Percentiles rank a stretch among this genome's conserved stretches.
These are phyloP conservation scores for Alternaria infectoria DNA, from an alignment of 2,329 filamentous ascomycete species.

Conservation along the genomic window DNA sequence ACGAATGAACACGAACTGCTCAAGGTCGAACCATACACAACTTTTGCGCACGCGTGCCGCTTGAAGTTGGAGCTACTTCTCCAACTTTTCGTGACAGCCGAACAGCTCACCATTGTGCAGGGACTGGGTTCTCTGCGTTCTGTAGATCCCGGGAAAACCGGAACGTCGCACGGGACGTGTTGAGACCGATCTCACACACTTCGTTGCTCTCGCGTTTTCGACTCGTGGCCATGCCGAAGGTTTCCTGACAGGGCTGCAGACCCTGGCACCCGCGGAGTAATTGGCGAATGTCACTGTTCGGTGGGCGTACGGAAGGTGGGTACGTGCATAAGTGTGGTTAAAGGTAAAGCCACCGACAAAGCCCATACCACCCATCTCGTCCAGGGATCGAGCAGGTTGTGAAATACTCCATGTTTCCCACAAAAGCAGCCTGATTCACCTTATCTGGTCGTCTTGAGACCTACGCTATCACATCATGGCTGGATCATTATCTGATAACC, in stretches of 20 bases:
- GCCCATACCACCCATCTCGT: constrained; percentile 1
- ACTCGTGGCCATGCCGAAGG: constrained; percentile 9
- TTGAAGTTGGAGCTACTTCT: background rate
- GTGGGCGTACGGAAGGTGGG: constrained; percentile 6
- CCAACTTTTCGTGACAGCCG: background rate
- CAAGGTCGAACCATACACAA: background rate
- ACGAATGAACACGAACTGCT: background rate
- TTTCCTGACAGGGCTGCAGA: constrained; percentile 3
- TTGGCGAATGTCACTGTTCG: constrained; percentile 5
- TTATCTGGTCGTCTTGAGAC: background rate
- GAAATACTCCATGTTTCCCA: constrained; percentile 8
- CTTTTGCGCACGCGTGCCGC: background rate
- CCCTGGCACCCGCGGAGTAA: constrained; percentile 1
- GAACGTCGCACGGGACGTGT: constrained; percentile 2
- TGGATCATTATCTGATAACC: constrained; percentile 17
- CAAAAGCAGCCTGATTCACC: background rate
- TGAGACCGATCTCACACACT: constrained; percentile 7
- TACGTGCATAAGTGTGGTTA: constrained; percentile 5
- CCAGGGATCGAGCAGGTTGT: background rate
- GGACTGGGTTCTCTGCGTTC: background rate
- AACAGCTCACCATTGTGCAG: background rate
- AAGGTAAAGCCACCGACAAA: background rate
- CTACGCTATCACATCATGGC: constrained; percentile 7
- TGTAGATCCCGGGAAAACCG: constrained; percentile 6
- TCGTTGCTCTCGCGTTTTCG: background rate